These are phyloP conservation scores for Apiospora saccharicola DNA, from an alignment of 2,329 filamentous ascomycete species.

Conservation along the genomic window DNA sequence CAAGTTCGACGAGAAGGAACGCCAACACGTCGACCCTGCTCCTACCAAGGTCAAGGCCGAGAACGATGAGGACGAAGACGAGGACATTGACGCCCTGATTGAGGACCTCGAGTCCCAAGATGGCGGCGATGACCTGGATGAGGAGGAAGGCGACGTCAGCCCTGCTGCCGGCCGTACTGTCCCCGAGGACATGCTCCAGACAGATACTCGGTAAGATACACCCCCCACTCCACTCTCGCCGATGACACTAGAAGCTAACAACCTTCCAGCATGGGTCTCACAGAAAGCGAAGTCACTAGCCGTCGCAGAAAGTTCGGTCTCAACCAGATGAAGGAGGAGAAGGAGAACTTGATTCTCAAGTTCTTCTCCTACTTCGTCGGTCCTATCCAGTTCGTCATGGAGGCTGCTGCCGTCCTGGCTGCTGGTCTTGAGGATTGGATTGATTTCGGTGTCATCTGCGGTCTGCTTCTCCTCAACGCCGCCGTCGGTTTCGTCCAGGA, in stretches of 20 bases:
- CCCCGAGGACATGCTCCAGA: conserved; percentile 78
- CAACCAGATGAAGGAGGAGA: conserved; percentile 92
- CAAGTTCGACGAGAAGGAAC: conserved; percentile 69
- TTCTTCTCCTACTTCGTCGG: conserved; percentile 65
- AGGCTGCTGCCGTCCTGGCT: conserved; percentile 81
- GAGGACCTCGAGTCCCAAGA: conserved; percentile 87
- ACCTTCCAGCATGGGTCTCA: conserved; percentile 66
- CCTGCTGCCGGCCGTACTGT: conserved; percentile 62
- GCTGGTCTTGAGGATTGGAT: conserved; percentile 89
- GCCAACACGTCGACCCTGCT: conserved; percentile 44
- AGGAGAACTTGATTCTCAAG: conserved; percentile 84
- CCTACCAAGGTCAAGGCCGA: conserved; percentile 51
- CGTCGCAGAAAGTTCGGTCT: conserved; percentile 74
- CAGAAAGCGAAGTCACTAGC: conserved; percentile 69
- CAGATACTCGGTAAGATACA: conserved; percentile 61
- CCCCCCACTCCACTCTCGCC: no score
- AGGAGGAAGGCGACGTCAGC: conserved; percentile 65
- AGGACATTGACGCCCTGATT: conserved; percentile 87
- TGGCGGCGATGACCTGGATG: conserved; percentile 70
- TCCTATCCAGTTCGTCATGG: conserved; percentile 94
- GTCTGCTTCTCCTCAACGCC: conserved; percentile 83
- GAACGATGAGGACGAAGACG: conserved; percentile 76
- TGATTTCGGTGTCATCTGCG: conserved; percentile 92
- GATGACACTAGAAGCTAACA: background rate
- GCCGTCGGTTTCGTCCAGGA: conserved; percentile 88